Conservation (phyloP, 192 early-diverging fungal species). For the Coemansia sp. region DNA sequence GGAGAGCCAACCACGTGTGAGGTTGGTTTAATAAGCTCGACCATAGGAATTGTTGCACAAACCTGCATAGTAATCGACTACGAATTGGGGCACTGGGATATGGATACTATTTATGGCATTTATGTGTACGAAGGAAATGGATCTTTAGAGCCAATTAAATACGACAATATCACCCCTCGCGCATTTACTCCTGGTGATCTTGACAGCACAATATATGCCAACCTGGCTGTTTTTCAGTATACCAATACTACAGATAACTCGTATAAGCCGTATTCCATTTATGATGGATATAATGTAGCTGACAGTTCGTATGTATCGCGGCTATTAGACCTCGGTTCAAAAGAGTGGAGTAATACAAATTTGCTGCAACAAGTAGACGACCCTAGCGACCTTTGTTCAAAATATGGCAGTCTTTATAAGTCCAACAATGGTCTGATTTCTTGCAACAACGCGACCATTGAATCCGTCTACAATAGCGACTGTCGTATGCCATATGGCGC, state of each 20-base stretch:
- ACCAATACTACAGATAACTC: too few relatives aligned
- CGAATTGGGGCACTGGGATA: neutral
- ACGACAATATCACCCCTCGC: neutral
- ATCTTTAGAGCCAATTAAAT: neutral
- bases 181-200: neutral
- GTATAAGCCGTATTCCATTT: too few relatives aligned
- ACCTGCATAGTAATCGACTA: neutral
- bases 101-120: neutral
- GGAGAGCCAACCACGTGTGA: neutral
- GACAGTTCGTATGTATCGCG: neutral
- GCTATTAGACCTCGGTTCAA: neutral
- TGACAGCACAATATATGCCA: neutral
- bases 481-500: neutral
- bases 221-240: too few relatives aligned
- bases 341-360: neutral
- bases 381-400: neutral
- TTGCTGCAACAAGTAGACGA: neutral
- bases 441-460: neutral
- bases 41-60: neutral
- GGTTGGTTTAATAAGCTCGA: neutral
- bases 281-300: too few relatives aligned
- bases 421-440: neutral
- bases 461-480: neutral
- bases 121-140: neutral
- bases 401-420: neutral